Base-by-base conservation (phyloP, 2,329 filamentous ascomycete species). In the Calonectria hawksworthii region DNA sequence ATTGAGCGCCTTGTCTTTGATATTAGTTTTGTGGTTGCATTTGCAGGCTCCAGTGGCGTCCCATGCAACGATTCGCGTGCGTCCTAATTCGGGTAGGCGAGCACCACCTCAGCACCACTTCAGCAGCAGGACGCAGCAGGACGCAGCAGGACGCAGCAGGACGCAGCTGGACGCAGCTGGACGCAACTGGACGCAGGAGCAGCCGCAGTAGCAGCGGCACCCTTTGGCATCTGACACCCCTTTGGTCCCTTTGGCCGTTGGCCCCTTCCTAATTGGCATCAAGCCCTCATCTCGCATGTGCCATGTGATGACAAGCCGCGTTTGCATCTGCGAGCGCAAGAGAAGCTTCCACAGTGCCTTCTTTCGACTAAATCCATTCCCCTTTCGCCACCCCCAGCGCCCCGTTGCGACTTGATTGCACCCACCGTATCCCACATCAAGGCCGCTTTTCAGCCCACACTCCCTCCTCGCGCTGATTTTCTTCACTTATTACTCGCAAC, bases 271-370 rank as follows among this genome's bases (percentile, higher is more conserved):
- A 59, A 36, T 26, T 32, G 16, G 68, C 68, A 32, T 36, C 41
- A 44, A 47, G 32, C 44, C 41, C 54, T 44, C 68, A 70, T 65
- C 56, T 64, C 59, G 68, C 68, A 70, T 32, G 56, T 63, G 34
- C 61, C 61, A 65, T 65, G 61, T 65, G 56, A 23, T 30, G 56
- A 38, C 56, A 18, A 28, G 34, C 56, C 26, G 56, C 56, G 36
- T 41, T 36, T 54, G 51, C 56, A 38, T 14, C 32, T 63, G 34
- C 56, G 23, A 28, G 56, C 11, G 34, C 26, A 21, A 23, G n/a
- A 30, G 61, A 65, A 65, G 26, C 61, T 65, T 65, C 61, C 38
- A 65, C 30, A 23, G 41, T 32, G 44, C 30, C 64, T 52, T 51
- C 47, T 67, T 47, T 26, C 32, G 44, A 30, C 64, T 23, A 32